Percentiles rank a stretch among this genome's conserved stretches.
These are phyloP conservation scores for Nicotiana tomentosiformis DNA, from an alignment of 257 asterid genomes.

Conservation along the genomic window DNA sequence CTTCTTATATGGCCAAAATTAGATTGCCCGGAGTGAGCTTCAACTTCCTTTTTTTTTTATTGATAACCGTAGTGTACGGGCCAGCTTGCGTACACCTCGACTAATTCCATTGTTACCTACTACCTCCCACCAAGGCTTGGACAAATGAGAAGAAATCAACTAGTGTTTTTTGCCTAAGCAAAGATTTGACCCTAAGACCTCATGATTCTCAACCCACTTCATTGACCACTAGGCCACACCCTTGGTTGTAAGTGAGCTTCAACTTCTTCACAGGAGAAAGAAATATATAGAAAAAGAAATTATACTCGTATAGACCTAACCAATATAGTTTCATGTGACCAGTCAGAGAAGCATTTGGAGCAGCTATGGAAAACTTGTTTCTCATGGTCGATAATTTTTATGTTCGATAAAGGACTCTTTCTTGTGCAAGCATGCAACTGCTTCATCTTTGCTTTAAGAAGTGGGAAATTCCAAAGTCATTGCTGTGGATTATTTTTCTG, in stretches of 20 bases:
- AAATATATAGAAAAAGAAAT: not conserved
- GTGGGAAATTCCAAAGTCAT: not conserved
- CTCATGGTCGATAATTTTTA: not conserved
- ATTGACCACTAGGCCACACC: no score
- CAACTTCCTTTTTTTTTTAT: not conserved
- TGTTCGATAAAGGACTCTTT: not conserved
- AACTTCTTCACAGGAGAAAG: not conserved
- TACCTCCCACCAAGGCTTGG: no score
- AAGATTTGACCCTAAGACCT: no score
- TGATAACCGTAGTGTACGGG: no score
- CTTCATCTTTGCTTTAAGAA: not conserved
- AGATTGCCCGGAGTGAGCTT: not conserved
- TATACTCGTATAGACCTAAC: not conserved
- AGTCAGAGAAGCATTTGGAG: not conserved
- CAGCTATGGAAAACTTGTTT: not conserved
- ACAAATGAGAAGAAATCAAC: no score
- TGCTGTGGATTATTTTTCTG: not conserved
- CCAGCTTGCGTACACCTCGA: no score
- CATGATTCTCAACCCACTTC: no score
- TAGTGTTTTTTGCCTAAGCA: no score
- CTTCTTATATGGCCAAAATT: not conserved
- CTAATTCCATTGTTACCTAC: no score
- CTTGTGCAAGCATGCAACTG: not conserved
- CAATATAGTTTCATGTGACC: not conserved
- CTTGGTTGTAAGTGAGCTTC: not conserved